phyloP scores from a whole-genome alignment of 2,329 filamentous ascomycete species.

The Gnomoniopsis sp. region DNA sequence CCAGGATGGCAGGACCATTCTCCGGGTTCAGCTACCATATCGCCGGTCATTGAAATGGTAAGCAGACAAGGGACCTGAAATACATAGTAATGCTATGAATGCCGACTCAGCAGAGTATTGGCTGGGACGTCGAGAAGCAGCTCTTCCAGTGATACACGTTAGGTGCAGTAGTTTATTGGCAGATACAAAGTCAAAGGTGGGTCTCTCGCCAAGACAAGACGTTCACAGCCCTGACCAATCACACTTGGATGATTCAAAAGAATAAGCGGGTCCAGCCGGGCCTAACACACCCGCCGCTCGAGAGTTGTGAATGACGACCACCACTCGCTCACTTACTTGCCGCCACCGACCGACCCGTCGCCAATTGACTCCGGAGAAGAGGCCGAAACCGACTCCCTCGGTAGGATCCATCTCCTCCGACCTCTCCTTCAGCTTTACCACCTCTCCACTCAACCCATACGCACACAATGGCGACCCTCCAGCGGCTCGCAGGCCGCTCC shows the following conservation, averaged over 20 bases:
- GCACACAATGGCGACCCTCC: slow-evolving; percentile 66
- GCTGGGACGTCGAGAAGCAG: no score
- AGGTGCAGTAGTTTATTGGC: no score
- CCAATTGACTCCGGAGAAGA: slow-evolving; percentile 30
- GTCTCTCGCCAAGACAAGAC: neutral
- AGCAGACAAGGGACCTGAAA: no score
- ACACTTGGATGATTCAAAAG: neutral
- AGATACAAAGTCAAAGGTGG: neutral
- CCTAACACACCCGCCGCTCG: neutral
- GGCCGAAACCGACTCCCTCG: slow-evolving; percentile 21
- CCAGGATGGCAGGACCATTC: no score
- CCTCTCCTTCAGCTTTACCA: slow-evolving; percentile 19
- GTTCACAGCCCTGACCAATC: neutral
- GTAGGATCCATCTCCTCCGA: slow-evolving; percentile 20
- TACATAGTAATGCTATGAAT: no score
- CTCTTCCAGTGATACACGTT: no score
- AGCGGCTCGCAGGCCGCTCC: slow-evolving; percentile 68
- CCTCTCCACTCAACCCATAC: slow-evolving; percentile 27
- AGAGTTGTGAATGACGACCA: slow-evolving; percentile 11
- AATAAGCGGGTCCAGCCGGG: neutral
- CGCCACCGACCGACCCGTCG: slow-evolving; percentile 7
- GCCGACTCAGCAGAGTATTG: no score
- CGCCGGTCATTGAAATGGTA: no score
- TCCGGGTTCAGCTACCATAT: no score
- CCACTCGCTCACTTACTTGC: slow-evolving; percentile 1